A percentile compares a stretch with the other conserved stretches of the same genome.
phyloP scores from a whole-genome alignment of 805 yeast species.

The Sugiyamaella smithiae region DNA sequence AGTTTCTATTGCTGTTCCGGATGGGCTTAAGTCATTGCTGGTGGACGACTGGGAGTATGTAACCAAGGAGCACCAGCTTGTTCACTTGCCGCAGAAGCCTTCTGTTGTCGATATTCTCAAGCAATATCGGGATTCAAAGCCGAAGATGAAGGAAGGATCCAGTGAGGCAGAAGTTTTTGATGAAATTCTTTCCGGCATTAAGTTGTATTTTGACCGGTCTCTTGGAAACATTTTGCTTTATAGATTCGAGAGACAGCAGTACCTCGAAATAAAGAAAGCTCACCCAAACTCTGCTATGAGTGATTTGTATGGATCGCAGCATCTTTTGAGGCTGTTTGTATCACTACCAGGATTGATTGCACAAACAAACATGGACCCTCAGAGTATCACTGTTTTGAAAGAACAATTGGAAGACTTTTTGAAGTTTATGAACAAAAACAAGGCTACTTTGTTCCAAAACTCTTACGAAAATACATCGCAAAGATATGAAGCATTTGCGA shows the following conservation, averaged over 20 bases:
- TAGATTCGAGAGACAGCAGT: slow-evolving; percentile 75
- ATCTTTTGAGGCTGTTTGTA: slow-evolving; percentile 71
- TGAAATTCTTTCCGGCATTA: slow-evolving; percentile 71
- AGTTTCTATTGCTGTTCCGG: slow-evolving; percentile 58
- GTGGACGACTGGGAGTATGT: slow-evolving; percentile 94
- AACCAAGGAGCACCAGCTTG: slow-evolving; percentile 73
- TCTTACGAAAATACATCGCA: slow-evolving; percentile 54
- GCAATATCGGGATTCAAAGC: slow-evolving; percentile 42
- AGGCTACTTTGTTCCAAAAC: slow-evolving; percentile 36
- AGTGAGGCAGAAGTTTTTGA: slow-evolving; percentile 51
- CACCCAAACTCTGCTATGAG: slow-evolving; percentile 39
- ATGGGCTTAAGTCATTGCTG: slow-evolving; percentile 61
- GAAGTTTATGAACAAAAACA: slow-evolving; percentile 48
- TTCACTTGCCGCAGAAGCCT: slow-evolving; percentile 58
- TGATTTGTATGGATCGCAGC: slow-evolving; percentile 75
- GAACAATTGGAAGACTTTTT: slow-evolving; percentile 54
- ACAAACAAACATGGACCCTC: slow-evolving; percentile 77
- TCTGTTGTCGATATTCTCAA: slow-evolving; percentile 54
- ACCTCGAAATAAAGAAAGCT: slow-evolving; percentile 45
- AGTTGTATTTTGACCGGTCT: slow-evolving; percentile 68
- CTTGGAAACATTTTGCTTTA: slow-evolving; percentile 68
- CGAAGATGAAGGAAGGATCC: slow-evolving; percentile 29
- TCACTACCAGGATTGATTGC: slow-evolving; percentile 80
- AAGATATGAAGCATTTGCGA: slow-evolving; percentile 40
- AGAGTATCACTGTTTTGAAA: slow-evolving; percentile 55